A percentile compares a stretch with the other conserved stretches of the same genome.
Conservation (phyloP, 2,329 filamentous ascomycete genomes). For the Dothistroma septosporum region DNA sequence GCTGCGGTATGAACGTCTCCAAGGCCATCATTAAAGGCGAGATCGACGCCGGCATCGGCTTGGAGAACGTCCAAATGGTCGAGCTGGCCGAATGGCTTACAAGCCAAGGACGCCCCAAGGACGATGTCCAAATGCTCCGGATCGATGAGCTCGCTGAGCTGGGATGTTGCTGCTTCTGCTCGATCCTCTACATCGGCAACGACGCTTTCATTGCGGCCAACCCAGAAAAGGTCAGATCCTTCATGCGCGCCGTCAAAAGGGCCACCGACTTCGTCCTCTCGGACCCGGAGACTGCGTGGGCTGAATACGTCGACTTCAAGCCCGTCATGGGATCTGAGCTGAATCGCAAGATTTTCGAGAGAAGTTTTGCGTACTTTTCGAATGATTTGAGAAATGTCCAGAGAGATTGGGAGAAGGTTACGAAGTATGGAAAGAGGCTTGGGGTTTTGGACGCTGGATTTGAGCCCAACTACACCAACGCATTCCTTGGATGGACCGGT, state of each 20-base stretch:
- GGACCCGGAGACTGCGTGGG: slow-evolving; percentile 60
- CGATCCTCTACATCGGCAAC: slow-evolving; percentile 76
- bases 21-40: slow-evolving; percentile 69
- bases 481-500: slow-evolving; percentile 61
- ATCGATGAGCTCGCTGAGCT: slow-evolving; percentile 76
- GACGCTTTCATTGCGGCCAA: slow-evolving; percentile 64
- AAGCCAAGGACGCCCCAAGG: slow-evolving; percentile 56
- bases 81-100: slow-evolving; percentile 74
- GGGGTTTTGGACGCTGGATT: slow-evolving; percentile 63
- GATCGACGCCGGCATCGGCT: slow-evolving; percentile 71
- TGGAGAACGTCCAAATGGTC: slow-evolving; percentile 81
- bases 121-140: slow-evolving; percentile 73
- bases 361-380: slow-evolving; percentile 72
- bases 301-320: slow-evolving; percentile 68
- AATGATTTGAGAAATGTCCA: slow-evolving; percentile 69
- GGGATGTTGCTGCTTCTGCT: slow-evolving; percentile 81
- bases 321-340: slow-evolving; percentile 63
- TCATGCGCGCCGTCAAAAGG: slow-evolving; percentile 68
- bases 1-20: slow-evolving; percentile 77
- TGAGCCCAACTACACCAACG: slow-evolving; percentile 69
- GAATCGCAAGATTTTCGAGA: slow-evolving; percentile 76
- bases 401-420: slow-evolving; percentile 75
- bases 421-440: slow-evolving; percentile 69
- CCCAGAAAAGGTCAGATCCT: slow-evolving; percentile 61
- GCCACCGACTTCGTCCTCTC: slow-evolving; percentile 69